A percentile compares a stretch with the other conserved stretches of the same genome.
Evolutionary conservation across 257 asterid genomes (phyloP).

Genomic region (Scutellaria baicalensis): DNA sequence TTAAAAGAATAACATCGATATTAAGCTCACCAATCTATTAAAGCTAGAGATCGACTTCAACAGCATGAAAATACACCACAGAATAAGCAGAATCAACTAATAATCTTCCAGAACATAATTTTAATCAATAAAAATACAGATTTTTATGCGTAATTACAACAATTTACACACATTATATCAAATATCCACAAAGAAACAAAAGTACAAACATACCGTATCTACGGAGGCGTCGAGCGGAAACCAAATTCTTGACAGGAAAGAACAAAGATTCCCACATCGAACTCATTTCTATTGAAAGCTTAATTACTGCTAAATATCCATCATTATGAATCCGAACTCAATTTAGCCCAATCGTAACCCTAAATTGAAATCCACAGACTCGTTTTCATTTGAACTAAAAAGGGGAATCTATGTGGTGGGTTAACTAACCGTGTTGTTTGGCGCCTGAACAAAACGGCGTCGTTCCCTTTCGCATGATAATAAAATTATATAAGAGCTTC

Average conservation of each 20-base stretch:
- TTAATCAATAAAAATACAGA: neutral
- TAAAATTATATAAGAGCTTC: too few relatives aligned
- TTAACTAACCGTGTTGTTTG: neutral
- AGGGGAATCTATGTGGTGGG: neutral
- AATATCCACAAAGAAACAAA: neutral
- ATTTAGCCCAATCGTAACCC: neutral
- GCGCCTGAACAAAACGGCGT: neutral
- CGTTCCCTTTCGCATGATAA: neutral
- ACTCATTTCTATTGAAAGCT: conserved; percentile 22
- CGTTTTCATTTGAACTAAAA: neutral
- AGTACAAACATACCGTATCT: conserved; percentile 36
- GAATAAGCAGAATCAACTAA: neutral
- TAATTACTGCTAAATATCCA: neutral
- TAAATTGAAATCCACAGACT: neutral
- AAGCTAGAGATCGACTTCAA: neutral
- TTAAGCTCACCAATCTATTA: neutral
- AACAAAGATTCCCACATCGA: conserved; percentile 46
- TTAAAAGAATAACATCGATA: neutral
- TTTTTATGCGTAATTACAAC: neutral
- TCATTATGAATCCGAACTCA: neutral
- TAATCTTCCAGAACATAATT: neutral
- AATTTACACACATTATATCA: neutral
- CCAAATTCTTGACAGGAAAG: conserved; percentile 32
- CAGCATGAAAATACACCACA: neutral
- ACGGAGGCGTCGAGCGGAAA: conserved; percentile 37